Percentiles rank a stretch among this genome's conserved stretches.
phyloP scores from a whole-genome alignment of 257 asterid genomes.

The Paulownia fortunei region DNA sequence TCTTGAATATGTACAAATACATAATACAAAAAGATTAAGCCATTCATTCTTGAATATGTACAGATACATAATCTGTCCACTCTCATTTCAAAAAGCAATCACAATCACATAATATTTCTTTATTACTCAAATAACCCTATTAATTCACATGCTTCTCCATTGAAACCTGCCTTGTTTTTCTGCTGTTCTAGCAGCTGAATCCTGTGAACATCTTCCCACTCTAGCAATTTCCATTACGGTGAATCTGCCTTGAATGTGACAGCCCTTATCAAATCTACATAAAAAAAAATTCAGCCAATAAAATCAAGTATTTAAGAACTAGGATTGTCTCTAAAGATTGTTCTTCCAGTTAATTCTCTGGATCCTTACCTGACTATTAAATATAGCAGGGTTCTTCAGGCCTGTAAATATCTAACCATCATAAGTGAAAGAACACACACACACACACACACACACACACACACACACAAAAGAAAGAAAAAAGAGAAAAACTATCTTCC shows the following conservation, averaged over 20 bases:
- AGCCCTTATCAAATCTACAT: neutral
- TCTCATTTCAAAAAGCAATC: too few species aligned
- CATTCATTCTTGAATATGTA: neutral
- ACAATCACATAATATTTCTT: neutral
- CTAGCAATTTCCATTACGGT: constrained; percentile 42
- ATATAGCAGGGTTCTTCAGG: neutral
- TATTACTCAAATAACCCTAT: neutral
- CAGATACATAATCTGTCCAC: neutral
- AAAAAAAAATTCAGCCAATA: constrained; percentile 19
- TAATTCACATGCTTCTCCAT: constrained; percentile 8
- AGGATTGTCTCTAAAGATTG: constrained; percentile 19
- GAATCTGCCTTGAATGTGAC: constrained; percentile 33
- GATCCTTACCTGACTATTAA: constrained; percentile 17
- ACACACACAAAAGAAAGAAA: neutral
- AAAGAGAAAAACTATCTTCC: neutral
- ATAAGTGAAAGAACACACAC: too few species aligned
- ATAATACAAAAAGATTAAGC: too few species aligned
- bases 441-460: too few species aligned
- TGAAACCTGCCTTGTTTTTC: neutral
- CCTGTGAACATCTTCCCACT: constrained; percentile 21
- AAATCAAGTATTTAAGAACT: constrained; percentile 16
- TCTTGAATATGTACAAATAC: neutral
- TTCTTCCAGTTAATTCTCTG: constrained; percentile 31
- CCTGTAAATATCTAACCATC: neutral
- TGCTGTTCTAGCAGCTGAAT: neutral